Evolutionary conservation across 768 basidiomycete species (phyloP).

Genomic region (Hygrocybe punicea): DNA sequence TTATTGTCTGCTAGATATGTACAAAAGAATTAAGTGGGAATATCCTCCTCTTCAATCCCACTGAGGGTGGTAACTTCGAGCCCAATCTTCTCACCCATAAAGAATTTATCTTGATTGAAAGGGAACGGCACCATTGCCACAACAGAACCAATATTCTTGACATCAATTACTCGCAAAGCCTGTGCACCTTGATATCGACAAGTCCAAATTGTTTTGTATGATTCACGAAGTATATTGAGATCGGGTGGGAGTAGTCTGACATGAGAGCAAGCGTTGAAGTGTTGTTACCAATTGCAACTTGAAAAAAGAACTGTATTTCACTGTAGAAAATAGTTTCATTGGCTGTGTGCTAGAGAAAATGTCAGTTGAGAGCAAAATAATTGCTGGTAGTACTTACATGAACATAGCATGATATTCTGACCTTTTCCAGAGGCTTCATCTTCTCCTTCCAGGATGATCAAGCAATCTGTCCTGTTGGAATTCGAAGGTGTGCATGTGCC

Average conservation of each 20-base stretch:
- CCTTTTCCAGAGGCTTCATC: not conserved
- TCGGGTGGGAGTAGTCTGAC: not conserved
- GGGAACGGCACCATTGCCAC: conserved; percentile 26
- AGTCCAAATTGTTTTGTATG: conserved; percentile 3
- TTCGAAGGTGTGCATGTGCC: conserved; percentile 17
- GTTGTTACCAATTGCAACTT: conserved; percentile 6
- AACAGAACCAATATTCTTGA: conserved; percentile 16
- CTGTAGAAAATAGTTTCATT: not conserved
- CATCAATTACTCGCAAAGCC: conserved; percentile 3
- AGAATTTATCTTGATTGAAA: conserved; percentile 36
- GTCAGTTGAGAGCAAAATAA: not conserved
- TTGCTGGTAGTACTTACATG: not conserved
- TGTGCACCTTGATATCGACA: conserved; percentile 11
- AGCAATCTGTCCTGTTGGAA: conserved; percentile 24
- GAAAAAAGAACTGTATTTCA: conserved; percentile 20
- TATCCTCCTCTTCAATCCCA: not conserved
- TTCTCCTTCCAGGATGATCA: conserved; percentile 20
- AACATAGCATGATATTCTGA: not conserved
- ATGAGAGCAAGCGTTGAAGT: conserved; percentile 6
- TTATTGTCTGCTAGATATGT: too few species aligned
- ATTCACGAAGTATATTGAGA: conserved; percentile 9
- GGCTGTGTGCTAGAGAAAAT: not conserved
- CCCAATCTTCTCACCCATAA: conserved; percentile 42
- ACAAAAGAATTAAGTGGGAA: too few species aligned
- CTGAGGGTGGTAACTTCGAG: conserved; percentile 7